A percentile compares a stretch with the other conserved stretches of the same genome.
Evolutionary conservation across 306 rosid species (phyloP).

Genomic region (Arachis hypogaea): DNA sequence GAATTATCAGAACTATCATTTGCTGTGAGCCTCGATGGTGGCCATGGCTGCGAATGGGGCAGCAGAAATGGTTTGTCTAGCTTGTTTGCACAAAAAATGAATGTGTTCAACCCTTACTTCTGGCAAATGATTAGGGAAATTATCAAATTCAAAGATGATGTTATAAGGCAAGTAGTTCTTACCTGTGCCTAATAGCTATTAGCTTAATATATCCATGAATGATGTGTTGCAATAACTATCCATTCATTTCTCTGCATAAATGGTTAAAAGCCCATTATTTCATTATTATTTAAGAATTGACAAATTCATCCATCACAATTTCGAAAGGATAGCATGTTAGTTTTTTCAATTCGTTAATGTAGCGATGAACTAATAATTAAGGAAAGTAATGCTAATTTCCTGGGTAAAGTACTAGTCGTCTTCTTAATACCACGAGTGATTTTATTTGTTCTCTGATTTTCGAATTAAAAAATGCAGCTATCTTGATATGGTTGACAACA

Average conservation of each 20-base stretch:
- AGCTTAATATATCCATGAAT: too few species aligned
- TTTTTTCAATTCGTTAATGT: too few species aligned
- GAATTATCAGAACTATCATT: slow-evolving; percentile 87
- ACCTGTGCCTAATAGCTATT: background rate
- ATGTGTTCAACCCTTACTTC: slow-evolving; percentile 68
- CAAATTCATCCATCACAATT: too few species aligned
- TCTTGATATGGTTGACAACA: slow-evolving; percentile 70
- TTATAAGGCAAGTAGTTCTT: slow-evolving; percentile 50
- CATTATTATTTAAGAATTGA: too few species aligned
- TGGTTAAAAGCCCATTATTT: too few species aligned
- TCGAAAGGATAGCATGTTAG: too few species aligned
- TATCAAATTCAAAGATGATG: slow-evolving; percentile 73
- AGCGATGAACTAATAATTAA: background rate
- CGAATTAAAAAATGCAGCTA: slow-evolving; percentile 50
- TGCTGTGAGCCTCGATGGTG: slow-evolving; percentile 73
- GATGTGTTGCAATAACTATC: too few species aligned
- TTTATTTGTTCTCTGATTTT: too few species aligned
- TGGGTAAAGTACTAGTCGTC: background rate
- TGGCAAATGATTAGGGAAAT: slow-evolving; percentile 87
- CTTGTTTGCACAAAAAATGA: slow-evolving; percentile 83
- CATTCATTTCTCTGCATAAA: too few species aligned
- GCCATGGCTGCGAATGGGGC: slow-evolving; percentile 88
- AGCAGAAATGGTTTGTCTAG: slow-evolving; percentile 75
- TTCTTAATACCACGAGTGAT: background rate
- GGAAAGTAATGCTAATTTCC: background rate